Evolutionary conservation across 2,329 filamentous ascomycete species (phyloP), one percentile per base, ranked within the genome.

Genomic region (Davidsoniella australis): DNA sequence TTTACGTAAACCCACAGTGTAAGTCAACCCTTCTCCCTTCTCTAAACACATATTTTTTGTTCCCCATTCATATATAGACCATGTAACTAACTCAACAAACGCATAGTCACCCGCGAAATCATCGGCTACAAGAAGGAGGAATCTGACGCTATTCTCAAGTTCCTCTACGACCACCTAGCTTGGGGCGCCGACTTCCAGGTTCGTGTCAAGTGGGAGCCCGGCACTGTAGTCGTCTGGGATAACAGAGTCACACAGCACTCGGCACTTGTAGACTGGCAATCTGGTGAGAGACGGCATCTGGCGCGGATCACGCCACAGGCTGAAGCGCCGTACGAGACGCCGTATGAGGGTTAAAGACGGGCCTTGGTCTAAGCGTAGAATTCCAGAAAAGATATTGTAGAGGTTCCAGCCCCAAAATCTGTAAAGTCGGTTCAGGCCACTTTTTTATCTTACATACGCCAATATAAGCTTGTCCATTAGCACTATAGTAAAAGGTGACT

Each of bases 161-260:
- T 88, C 63, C 66, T 87, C 5, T 86, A 69, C 55, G 63, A 69
- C 52, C 70, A 73, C 54, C 65, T 73, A 14, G 64, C 66, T 1
- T 63, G 62, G 43, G 69, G 69, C 26, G 79, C 81, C 40, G 82
- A 87, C 60, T 68, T 38, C 49, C 52, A 53, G 40, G 46, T 49
- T 29, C 73, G 83, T 20, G 72, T 94, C 45, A 82, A 80, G 62
- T 93, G 85, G 85, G 77, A 78, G 56, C 70, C 76, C 41, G 74
- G 76, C n/a, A 89, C 83, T 0, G 85, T 93, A 1, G 82, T 91
- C 2, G 78, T 89, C 1, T 93, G 85, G 85, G 85, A 91, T 62
- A 91, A 89, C 66, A 71, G 85, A 29, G 76, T 88, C 0, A 87
- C 82, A 8, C 73, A 78, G 56, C 85, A 94, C 62, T 82, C 82